A percentile compares a stretch with the other conserved stretches of the same genome.
Conservation (phyloP, 2,329 filamentous ascomycete species). For the Exserohilum turcica region DNA sequence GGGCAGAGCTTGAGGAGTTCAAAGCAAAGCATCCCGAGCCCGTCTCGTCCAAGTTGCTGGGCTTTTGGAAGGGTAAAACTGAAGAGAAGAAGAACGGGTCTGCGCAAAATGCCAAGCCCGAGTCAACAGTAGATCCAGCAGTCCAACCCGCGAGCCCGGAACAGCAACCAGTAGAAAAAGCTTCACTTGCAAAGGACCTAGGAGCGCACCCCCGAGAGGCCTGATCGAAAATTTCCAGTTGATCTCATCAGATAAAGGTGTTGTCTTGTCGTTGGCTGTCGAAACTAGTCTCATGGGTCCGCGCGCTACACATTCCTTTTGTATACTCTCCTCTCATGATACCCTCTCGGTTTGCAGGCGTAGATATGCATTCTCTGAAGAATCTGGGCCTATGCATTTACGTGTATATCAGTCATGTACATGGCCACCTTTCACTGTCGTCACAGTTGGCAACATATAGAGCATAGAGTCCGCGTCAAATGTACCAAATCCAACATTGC, state of each 20-base stretch:
- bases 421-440: neutral
- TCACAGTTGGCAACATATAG: neutral
- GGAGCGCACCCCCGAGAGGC: neutral
- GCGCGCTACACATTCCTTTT: neutral
- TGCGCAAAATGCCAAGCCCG: constrained; percentile 1
- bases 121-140: constrained; percentile 2
- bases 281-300: too few species aligned
- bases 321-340: constrained; percentile 43
- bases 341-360: constrained; percentile 22
- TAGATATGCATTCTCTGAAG: neutral
- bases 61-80: constrained; percentile 35
- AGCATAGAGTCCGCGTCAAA: neutral
- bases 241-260: neutral
- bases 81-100: constrained; percentile 25
- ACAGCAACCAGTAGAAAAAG: constrained; percentile 1
- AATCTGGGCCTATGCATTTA: neutral
- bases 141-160: neutral
- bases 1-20: constrained; percentile 49
- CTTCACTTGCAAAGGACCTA: neutral
- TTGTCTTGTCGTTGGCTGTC: neutral
- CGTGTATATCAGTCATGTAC: neutral
- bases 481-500: neutral
- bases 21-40: constrained; percentile 44
- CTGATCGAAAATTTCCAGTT: neutral
- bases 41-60: constrained; percentile 32